A percentile compares a stretch with the other conserved stretches of the same genome.
Evolutionary conservation across 768 basidiomycete genomes (phyloP).

Genomic region (Amanita exitialis): DNA sequence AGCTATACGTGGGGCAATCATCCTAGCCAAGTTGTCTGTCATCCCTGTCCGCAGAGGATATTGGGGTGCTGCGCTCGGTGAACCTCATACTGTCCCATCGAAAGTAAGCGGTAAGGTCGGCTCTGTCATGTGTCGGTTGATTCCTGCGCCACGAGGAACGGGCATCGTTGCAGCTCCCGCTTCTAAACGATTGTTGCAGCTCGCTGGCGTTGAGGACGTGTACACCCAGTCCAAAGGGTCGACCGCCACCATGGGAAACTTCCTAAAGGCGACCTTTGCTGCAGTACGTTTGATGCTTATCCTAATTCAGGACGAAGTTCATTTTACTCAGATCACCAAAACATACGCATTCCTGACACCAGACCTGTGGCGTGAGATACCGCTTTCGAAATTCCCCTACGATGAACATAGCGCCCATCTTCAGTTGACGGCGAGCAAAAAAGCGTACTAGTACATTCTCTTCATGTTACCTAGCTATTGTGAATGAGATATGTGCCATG

Average conservation of each 20-base stretch:
- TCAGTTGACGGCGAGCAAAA: conserved; percentile 74
- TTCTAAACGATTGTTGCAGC: conserved; percentile 90
- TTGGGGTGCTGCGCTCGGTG: conserved; percentile 99
- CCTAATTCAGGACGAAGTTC: background rate
- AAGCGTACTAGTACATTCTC: conserved; percentile 38
- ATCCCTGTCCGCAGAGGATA: conserved; percentile 98
- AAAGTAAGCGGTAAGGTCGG: conserved; percentile 99
- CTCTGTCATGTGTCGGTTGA: conserved; percentile 98
- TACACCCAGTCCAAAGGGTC: conserved; percentile 99
- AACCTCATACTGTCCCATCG: conserved; percentile 97
- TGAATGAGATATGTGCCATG: too few species aligned
- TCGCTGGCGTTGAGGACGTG: conserved; percentile 95
- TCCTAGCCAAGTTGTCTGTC: conserved; percentile 95
- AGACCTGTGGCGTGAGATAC: conserved; percentile 94
- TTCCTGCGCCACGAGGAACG: conserved; percentile 96
- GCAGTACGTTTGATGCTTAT: conserved; percentile 44
- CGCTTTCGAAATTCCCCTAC: conserved; percentile 81
- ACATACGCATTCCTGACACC: conserved; percentile 98
- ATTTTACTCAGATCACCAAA: conserved; percentile 71
- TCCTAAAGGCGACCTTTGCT: conserved; percentile 95
- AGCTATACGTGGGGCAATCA: conserved; percentile 98
- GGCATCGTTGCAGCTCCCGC: conserved; percentile 99
- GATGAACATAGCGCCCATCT: conserved; percentile 95
- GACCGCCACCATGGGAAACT: conserved; percentile 98
- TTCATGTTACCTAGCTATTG: too few species aligned